A percentile compares a stretch with the other conserved stretches of the same genome.
Conservation (phyloP, 1,139 yeast genomes). For the Debaryomyces sp. region DNA sequence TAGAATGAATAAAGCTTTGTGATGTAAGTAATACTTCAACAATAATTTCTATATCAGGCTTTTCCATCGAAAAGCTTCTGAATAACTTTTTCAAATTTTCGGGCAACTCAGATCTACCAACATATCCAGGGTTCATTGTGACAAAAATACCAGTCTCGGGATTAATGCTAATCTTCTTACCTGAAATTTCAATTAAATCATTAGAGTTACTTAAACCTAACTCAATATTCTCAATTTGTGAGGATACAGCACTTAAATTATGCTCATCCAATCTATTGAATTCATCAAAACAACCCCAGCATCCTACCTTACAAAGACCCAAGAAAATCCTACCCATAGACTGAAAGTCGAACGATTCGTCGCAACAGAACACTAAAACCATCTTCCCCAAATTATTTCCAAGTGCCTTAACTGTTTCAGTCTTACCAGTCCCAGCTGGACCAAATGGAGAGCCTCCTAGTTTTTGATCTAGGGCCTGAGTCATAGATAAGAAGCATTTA, state of each 20-base stretch:
- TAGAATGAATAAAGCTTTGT: constrained; percentile 65
- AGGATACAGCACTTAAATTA: constrained; percentile 82
- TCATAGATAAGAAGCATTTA: constrained; percentile 66
- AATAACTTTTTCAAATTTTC: constrained; percentile 84
- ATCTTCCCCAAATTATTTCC: constrained; percentile 79
- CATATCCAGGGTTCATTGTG: constrained; percentile 91
- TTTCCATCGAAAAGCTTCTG: constrained; percentile 71
- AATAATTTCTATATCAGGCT: constrained; percentile 71
- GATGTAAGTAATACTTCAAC: constrained; percentile 73
- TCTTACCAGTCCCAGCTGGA: constrained; percentile 98
- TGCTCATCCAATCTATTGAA: constrained; percentile 78
- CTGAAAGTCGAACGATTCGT: constrained; percentile 82
- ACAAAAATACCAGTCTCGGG: constrained; percentile 74
- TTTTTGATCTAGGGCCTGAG: constrained; percentile 71
- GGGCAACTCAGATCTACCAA: constrained; percentile 81
- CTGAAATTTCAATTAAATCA: constrained; percentile 49
- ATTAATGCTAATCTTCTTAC: constrained; percentile 45
- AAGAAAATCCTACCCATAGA: constrained; percentile 76
- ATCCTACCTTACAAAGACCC: constrained; percentile 86
- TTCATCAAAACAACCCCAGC: constrained; percentile 98
- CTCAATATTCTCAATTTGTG: constrained; percentile 78
- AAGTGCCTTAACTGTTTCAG: constrained; percentile 85
- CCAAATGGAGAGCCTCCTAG: constrained; percentile 93
- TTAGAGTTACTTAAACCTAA: constrained; percentile 38
- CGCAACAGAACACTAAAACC: constrained; percentile 90